A percentile compares a stretch with the other conserved stretches of the same genome.
These are phyloP conservation scores for Arthrocladium fulminans DNA, from an alignment of 2,329 filamentous ascomycete species.

Conservation along the genomic window DNA sequence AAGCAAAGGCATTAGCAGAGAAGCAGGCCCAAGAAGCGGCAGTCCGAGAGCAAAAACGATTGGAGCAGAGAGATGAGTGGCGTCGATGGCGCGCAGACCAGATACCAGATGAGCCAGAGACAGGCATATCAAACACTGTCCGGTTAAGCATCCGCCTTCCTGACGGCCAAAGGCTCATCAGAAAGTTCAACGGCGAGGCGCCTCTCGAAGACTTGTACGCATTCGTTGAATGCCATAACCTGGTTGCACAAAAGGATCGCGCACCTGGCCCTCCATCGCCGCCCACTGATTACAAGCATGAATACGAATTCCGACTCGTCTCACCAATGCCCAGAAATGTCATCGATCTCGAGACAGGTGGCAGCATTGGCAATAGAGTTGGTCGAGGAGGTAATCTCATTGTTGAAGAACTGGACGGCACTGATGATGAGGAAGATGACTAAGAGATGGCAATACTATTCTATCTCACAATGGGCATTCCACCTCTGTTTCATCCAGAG, in stretches of 20 bases:
- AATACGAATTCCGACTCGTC: constrained; percentile 77
- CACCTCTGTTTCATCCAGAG: no score
- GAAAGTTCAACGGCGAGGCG: constrained; percentile 62
- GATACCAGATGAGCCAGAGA: constrained; percentile 59
- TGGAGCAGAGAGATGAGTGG: constrained; percentile 60
- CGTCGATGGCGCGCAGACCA: constrained; percentile 64
- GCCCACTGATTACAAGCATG: constrained; percentile 65
- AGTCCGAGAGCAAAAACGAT: constrained; percentile 43
- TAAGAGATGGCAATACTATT: not conserved
- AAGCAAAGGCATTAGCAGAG: constrained; percentile 51
- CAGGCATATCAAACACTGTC: constrained; percentile 58
- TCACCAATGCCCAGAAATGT: constrained; percentile 75
- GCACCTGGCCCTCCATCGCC: constrained; percentile 35
- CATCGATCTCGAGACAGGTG: constrained; percentile 59
- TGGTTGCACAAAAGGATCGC: constrained; percentile 35
- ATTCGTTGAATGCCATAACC: constrained; percentile 83
- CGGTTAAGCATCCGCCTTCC: constrained; percentile 56
- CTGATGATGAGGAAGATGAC: constrained; percentile 39
- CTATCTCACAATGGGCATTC: not conserved
- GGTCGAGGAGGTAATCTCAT: constrained; percentile 82
- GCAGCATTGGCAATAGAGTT: constrained; percentile 63
- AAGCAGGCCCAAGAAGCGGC: constrained; percentile 44
- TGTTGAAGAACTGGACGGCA: constrained; percentile 60
- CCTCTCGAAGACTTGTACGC: constrained; percentile 85
- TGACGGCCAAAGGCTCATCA: constrained; percentile 64